phyloP scores from a whole-genome alignment of 176 grass and related monocot species.

The Hyparrhenia diplandra region DNA sequence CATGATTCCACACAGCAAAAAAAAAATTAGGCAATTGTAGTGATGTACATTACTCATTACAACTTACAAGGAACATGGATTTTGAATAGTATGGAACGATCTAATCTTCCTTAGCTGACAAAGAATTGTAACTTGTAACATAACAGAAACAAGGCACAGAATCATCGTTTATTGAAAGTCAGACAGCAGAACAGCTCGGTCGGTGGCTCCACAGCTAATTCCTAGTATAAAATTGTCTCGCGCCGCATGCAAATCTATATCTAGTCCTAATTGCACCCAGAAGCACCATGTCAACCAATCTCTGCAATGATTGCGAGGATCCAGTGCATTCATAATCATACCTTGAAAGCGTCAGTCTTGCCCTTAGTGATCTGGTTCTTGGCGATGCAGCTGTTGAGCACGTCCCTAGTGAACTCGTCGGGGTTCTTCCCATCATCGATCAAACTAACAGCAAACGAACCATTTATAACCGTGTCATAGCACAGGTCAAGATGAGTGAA shows the following conservation, averaged over 20 bases:
- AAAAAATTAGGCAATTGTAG: background rate
- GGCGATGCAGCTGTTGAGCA: constrained; percentile 82
- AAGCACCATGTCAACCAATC: background rate
- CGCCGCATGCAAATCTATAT: background rate
- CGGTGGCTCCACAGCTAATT: background rate
- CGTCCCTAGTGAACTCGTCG: constrained; percentile 84
- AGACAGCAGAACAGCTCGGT: background rate
- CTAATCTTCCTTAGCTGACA: background rate
- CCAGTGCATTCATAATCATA: constrained; percentile 24
- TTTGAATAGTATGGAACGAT: background rate
- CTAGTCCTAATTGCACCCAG: background rate
- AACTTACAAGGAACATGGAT: background rate
- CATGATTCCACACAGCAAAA: background rate
- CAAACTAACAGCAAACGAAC: constrained; percentile 42
- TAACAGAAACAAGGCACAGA: background rate
- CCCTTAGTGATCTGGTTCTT: constrained; percentile 99
- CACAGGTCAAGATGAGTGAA: background rate
- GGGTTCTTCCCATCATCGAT: constrained; percentile 99
- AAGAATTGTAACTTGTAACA: background rate
- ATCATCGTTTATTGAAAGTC: background rate
- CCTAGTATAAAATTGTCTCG: background rate
- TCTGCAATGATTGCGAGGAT: background rate
- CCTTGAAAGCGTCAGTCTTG: constrained; percentile 96
- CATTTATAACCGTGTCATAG: background rate
- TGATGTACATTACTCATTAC: too few relatives aligned